Base-by-base conservation (phyloP, 176 grass and related monocot genomes). In the Hyparrhenia diplandra region DNA sequence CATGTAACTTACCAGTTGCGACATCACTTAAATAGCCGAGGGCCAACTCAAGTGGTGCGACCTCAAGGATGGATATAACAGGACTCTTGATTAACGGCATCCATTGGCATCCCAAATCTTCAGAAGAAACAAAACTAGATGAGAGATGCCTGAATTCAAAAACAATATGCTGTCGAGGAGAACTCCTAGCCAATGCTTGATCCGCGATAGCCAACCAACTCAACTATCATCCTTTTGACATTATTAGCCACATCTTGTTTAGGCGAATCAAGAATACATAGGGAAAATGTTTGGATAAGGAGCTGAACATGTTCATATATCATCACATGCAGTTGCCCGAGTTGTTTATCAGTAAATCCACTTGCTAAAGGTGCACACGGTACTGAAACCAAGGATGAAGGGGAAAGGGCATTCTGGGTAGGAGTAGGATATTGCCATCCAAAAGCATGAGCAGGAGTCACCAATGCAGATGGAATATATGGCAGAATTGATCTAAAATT, bases 221-320 rank as follows among this genome's bases (percentile, higher is more conserved):
- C 96, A 67, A 85, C 86, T 69, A 98, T 91, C 92, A 98, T 84
- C 54, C 69, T 87, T 89, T 91, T 94, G 52, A 89, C 81, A 80
- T 88, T 85, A 80, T 45, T 67, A 65, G 88, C 88, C 32, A 93
- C 86, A 81, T 83, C 62, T 70, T 91, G 96, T 83, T 91, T 89
- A 57, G 79, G 92, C 58, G 82, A 57, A 74, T 98, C 88, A 8
- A 98, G 90, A 85, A 98, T 82, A 32, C 88, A 95, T 32, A 98
- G 41, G 85, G 96, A 98, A 68, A 93, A 98, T 12, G 91, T 88
- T 73, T 98, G 96, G 58, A 95, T 84, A 74, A 98, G 85, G 81
- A 98, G 84, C 62, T 95, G 96, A 87, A 89, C 88, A 82, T 98
- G 96, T 65, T 93, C 96, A 77, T 95, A 87, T 75, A 98, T 76